These are phyloP conservation scores for Pseudofabraea citricarpa DNA, from an alignment of 2,329 filamentous ascomycete species.

Conservation along the genomic window DNA sequence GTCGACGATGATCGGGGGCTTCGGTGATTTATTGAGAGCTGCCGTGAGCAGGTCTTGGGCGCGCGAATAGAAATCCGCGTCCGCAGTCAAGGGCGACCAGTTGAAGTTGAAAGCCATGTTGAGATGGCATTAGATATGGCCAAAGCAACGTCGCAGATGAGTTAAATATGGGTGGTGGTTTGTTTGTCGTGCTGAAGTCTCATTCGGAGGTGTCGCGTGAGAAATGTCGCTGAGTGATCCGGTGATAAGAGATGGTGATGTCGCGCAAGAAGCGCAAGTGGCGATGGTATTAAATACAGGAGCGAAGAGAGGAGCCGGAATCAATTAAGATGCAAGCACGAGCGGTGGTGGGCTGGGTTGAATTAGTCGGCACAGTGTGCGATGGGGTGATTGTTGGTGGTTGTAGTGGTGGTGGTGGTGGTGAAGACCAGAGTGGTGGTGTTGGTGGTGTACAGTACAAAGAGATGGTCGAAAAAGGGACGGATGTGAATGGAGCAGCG, in stretches of 20 bases:
- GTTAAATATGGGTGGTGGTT: neutral
- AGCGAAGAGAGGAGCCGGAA: neutral
- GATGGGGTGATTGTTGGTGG: no score
- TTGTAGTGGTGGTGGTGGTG: neutral
- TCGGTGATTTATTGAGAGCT: conserved; percentile 94
- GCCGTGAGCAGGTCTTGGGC: conserved; percentile 92
- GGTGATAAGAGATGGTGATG: neutral
- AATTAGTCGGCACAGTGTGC: neutral
- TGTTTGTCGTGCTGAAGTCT: neutral
- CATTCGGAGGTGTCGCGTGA: conserved; percentile 1
- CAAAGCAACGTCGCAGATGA: neutral
- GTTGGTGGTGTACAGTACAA: no score
- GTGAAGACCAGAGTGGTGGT: neutral
- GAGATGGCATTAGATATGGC: conserved; percentile 22
- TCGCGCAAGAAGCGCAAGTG: neutral
- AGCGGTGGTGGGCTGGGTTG: neutral
- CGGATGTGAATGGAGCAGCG: neutral
- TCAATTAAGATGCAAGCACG: conserved; percentile 2
- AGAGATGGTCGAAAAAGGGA: no score
- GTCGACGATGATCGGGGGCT: conserved; percentile 98
- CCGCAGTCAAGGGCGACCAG: conserved; percentile 98
- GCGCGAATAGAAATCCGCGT: conserved; percentile 83
- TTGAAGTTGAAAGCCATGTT: conserved; percentile 99
- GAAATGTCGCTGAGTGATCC: neutral
- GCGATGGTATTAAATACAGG: neutral